Evolutionary conservation across 768 basidiomycete species (phyloP), one percentile per base, ranked within the genome.

Genomic region (Hygrocybe punicea): DNA sequence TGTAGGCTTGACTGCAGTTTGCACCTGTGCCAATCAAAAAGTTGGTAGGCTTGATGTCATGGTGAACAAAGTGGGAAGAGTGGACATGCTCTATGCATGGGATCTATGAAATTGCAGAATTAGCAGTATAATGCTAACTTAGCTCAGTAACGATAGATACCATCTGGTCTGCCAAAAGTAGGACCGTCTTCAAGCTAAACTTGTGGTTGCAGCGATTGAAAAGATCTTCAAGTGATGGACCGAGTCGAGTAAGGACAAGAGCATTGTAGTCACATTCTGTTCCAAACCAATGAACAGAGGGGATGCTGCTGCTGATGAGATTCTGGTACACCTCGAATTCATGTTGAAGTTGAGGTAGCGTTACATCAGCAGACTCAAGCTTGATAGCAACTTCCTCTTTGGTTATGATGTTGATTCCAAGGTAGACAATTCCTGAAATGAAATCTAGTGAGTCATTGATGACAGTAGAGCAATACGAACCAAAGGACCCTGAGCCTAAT

Each of bases 361-460:
- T 29, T 29, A 29, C 29, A 29, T 29, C 29, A 21, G 89, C 87
- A 65, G 88, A 86, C 69, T 89, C 87, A 62, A 91, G 82, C 73
- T 91, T 91, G 79, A 91, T 89, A 63, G 86, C 88, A 52, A 91
- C 89, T 63, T 88, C 88, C 69, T 90, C 87, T 29, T 87, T 87
- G 8, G 87, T 88, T 64, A 90, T 87, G 75, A 91, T 87, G 79
- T 91, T 89, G 67, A 87, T 42, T 29, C 87, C 88, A 53, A 87
- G 84, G 69, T 90, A 89, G 71, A 90, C 89, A 67, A 89, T 87
- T 69, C 86, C 88, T 86, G 24, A 13, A 49, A 25, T 21, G 19
- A 21, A 42, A 16, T 16, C 19, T 21, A 16, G 40, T 42, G 40
- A 42, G 40, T 21, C 19, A 42, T 42, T 42, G 19, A 21, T 13